These are phyloP conservation scores for Hypoxylon sp. DNA, from an alignment of 2,329 filamentous ascomycete genomes.

Conservation along the genomic window DNA sequence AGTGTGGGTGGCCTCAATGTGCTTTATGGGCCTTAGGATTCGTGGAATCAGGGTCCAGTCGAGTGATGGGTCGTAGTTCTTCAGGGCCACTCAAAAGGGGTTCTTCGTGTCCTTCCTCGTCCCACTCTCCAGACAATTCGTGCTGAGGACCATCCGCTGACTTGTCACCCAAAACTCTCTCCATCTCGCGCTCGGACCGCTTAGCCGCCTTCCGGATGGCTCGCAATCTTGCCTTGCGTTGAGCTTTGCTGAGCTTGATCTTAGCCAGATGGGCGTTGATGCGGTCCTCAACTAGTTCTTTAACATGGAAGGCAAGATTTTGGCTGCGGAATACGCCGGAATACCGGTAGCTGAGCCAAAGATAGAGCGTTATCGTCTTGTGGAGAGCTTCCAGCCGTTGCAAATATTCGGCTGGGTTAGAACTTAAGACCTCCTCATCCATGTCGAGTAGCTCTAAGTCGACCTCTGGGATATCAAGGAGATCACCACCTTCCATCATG, in stretches of 20 bases:
- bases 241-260: conserved; percentile 65
- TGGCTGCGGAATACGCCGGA: conserved; percentile 83
- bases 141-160: conserved; percentile 17
- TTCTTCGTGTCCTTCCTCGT: conserved; percentile 56
- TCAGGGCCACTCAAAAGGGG: conserved; percentile 51
- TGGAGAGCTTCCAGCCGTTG: conserved; percentile 82
- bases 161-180: conserved; percentile 46
- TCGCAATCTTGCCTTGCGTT: conserved; percentile 53
- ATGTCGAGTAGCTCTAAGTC: conserved; percentile 82
- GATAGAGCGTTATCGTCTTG: conserved; percentile 84
- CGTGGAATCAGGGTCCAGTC: conserved; percentile 2
- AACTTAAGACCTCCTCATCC: conserved; percentile 59
- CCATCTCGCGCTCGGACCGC: conserved; percentile 38
- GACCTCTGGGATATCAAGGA: conserved; percentile 80
- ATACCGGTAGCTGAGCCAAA: conserved; percentile 95
- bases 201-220: conserved; percentile 46
- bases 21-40: background rate
- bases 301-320: conserved; percentile 82
- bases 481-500: conserved; percentile 73
- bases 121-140: conserved; percentile 53
- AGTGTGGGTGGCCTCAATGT: background rate
- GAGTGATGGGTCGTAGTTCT: conserved; percentile 43
- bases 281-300: conserved; percentile 80
- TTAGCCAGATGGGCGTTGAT: conserved; percentile 76
- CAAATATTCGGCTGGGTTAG: conserved; percentile 70